Percentiles rank a stretch among this genome's conserved stretches.
Conservation (phyloP, 164 flowering plant species). For the Amborella trichopoda region DNA sequence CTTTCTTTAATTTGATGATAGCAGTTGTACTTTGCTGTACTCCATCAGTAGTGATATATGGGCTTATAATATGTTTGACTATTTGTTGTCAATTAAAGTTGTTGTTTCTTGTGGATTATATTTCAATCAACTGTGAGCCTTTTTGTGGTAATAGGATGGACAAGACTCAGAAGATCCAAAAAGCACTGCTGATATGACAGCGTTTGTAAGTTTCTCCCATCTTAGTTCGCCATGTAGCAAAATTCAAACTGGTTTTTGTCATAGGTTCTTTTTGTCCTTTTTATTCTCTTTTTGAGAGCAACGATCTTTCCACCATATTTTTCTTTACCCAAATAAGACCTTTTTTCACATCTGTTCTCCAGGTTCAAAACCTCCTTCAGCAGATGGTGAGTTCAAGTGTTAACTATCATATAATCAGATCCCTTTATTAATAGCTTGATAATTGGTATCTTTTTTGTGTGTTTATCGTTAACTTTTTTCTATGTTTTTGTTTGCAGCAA, state of each 20-base stretch:
- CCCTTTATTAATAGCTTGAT: not conserved
- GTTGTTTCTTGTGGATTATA: too few species aligned
- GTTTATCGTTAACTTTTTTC: not conserved
- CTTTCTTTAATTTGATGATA: too few species aligned
- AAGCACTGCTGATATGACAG: slow-evolving; percentile 49
- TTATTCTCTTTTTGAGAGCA: too few species aligned
- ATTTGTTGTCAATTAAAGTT: too few species aligned
- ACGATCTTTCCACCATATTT: too few species aligned
- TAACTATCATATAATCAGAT: not conserved
- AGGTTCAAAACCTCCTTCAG: slow-evolving; percentile 75
- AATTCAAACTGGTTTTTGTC: slow-evolving; percentile 1
- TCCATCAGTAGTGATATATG: too few species aligned
- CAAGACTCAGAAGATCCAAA: slow-evolving; percentile 39
- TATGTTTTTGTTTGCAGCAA: slow-evolving; percentile 48
- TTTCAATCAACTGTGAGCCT: too few species aligned
- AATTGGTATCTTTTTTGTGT: not conserved
- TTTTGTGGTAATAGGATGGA: too few species aligned
- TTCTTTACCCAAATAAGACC: not conserved
- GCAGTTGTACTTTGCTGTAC: too few species aligned
- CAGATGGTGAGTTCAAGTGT: slow-evolving; percentile 56
- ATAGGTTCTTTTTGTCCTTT: not conserved
- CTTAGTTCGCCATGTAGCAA: not conserved
- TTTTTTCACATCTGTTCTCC: slow-evolving; percentile 5
- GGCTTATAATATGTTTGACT: too few species aligned
- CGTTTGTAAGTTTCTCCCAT: slow-evolving; percentile 30